Percentiles rank a stretch among this genome's conserved stretches.
Conservation (phyloP, 2,329 filamentous ascomycete genomes). For the Beauveria sp. region DNA sequence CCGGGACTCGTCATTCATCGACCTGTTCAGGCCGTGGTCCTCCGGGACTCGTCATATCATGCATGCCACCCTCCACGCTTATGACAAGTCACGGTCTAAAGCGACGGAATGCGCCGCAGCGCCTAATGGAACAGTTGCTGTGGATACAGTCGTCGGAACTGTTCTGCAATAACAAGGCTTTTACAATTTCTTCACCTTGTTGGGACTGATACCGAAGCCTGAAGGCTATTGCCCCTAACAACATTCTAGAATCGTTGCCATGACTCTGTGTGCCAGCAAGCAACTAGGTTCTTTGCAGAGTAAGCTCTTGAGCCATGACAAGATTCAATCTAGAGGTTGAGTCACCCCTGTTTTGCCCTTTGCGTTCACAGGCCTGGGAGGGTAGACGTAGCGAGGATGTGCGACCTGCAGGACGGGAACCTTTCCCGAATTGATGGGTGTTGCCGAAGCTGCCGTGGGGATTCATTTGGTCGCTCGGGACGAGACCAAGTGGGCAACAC, state of each 20-base stretch:
- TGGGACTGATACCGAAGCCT: background rate
- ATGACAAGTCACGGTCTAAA: background rate
- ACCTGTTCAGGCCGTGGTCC: background rate
- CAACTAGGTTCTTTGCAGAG: background rate
- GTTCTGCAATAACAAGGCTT: background rate
- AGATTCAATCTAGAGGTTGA: background rate
- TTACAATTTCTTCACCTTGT: background rate
- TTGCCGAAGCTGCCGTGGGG: background rate
- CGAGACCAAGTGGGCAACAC: background rate
- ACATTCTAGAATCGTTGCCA: background rate
- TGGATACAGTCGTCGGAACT: background rate
- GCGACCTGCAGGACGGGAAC: background rate
- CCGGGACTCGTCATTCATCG: background rate
- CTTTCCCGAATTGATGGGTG: background rate
- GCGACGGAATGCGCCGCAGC: background rate
- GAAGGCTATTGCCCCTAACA: background rate
- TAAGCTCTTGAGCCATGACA: background rate
- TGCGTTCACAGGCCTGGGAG: background rate
- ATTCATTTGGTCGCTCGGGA: background rate
- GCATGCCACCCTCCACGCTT: background rate
- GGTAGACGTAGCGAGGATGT: background rate
- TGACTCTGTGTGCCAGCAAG: too few species aligned
- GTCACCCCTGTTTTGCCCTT: background rate
- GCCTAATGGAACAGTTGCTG: slow-evolving; percentile 1
- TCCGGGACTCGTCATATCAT: background rate